Conservation (phyloP, 2,329 filamentous ascomycete species). For the Cladophialophora yegresii region DNA sequence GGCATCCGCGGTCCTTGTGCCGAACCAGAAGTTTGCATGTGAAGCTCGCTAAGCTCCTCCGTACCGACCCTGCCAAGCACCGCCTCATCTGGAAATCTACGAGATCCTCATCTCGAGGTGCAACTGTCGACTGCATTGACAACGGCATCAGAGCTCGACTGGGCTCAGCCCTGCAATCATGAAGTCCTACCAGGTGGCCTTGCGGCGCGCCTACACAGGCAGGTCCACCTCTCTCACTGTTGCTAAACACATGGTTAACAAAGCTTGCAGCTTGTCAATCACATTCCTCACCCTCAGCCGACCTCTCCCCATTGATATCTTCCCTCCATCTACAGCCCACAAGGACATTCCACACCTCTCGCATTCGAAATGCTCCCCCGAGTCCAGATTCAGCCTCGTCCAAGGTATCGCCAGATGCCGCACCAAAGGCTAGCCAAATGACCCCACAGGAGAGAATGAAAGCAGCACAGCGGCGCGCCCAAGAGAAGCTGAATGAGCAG, state of each 20-base stretch:
- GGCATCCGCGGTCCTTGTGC: background rate
- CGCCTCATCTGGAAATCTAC: background rate
- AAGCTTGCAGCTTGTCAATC: slow-evolving; percentile 5
- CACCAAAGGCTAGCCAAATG: slow-evolving; percentile 9
- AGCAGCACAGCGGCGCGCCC: slow-evolving; percentile 18
- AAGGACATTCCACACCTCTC: slow-evolving; percentile 15
- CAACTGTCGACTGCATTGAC: background rate
- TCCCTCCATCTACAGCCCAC: slow-evolving; percentile 13
- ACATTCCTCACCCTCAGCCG: slow-evolving; percentile 3
- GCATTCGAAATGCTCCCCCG: slow-evolving; percentile 2
- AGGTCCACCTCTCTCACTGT: slow-evolving; percentile 11
- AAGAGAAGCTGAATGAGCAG: slow-evolving; percentile 19
- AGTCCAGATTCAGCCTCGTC: background rate
- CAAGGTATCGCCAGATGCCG: background rate
- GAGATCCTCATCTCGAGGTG: background rate
- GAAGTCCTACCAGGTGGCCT: slow-evolving; percentile 22
- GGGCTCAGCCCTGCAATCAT: slow-evolving; percentile 10
- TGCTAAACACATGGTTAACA: background rate
- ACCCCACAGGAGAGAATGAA: slow-evolving; percentile 20
- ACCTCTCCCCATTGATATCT: slow-evolving; percentile 20
- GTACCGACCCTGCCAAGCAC: background rate
- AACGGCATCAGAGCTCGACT: background rate
- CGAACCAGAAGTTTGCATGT: background rate
- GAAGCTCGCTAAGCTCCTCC: background rate
- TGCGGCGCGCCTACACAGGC: slow-evolving; percentile 24